Evolutionary conservation across 257 asterid species (phyloP).

Genomic region (Gynochthodes officinalis): DNA sequence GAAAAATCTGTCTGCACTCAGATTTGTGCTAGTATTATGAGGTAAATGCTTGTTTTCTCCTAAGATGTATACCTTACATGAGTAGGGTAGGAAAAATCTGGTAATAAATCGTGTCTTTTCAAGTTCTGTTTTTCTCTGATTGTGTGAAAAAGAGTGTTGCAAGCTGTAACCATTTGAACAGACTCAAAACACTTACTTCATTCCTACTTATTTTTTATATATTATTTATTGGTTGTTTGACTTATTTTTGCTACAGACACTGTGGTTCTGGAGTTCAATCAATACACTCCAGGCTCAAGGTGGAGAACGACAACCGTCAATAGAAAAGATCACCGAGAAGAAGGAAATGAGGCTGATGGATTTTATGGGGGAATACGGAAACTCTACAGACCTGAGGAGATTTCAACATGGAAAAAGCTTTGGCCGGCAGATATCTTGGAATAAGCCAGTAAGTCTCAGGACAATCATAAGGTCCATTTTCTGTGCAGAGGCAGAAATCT

Average conservation of each 20-base stretch:
- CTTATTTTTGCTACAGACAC: constrained; percentile 37
- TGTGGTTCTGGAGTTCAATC: constrained; percentile 76
- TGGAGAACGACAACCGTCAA: constrained; percentile 60
- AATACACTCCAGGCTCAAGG: constrained; percentile 69
- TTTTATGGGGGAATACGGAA: constrained; percentile 75
- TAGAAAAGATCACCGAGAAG: constrained; percentile 71
- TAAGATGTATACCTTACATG: not conserved
- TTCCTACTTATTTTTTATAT: not conserved
- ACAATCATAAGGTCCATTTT: not conserved
- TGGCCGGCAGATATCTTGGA: constrained; percentile 72
- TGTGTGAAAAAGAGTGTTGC: too few species aligned
- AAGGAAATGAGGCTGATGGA: constrained; percentile 73
- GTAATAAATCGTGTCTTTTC: not conserved
- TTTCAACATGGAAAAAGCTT: constrained; percentile 58
- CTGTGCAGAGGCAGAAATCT: not conserved
- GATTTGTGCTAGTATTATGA: not conserved
- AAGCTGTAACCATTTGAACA: not conserved
- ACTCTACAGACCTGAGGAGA: constrained; percentile 41
- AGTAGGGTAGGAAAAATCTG: not conserved
- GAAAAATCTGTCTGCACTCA: not conserved
- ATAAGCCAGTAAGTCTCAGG: constrained; percentile 15
- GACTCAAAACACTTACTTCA: not conserved
- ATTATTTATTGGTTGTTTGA: not conserved
- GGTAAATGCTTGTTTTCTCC: not conserved
- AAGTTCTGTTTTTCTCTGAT: not conserved